Conservation (phyloP, 208 protist genomes). For the Leishmania major region DNA sequence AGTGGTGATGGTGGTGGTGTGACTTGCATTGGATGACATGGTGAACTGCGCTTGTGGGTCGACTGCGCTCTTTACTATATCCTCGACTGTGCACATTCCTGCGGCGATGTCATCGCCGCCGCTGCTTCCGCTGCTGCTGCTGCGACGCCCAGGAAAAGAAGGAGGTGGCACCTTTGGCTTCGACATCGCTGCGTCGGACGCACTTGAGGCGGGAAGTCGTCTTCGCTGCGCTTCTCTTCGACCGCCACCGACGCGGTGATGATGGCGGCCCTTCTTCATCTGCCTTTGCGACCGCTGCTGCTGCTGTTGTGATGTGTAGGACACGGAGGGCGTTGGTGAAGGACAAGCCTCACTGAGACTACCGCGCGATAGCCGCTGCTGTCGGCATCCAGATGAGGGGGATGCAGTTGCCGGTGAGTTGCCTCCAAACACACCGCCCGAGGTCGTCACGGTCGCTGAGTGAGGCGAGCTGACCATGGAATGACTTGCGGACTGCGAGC, state of each 20-base stretch:
- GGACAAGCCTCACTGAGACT: not conserved
- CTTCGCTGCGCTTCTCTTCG: not conserved
- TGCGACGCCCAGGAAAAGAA: not conserved
- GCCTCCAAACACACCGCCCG: not conserved
- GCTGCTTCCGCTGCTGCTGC: not conserved
- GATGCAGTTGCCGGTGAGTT: not conserved
- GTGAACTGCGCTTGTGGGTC: not conserved
- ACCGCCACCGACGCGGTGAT: not conserved
- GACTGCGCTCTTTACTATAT: not conserved
- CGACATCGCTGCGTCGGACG: not conserved
- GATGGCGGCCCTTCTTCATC: not conserved
- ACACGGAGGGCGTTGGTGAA: not conserved
- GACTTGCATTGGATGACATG: not conserved
- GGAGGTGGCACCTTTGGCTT: not conserved
- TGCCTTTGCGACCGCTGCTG: not conserved
- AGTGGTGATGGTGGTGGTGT: not conserved
- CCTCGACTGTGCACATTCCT: not conserved
- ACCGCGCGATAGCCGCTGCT: not conserved
- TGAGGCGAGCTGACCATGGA: slow-evolving; percentile 10
- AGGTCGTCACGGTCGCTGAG: not conserved
- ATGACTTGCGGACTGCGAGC: slow-evolving; percentile 22
- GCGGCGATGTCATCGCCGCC: not conserved
- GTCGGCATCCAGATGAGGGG: not conserved
- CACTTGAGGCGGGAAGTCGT: not conserved
- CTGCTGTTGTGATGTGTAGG: not conserved